These are phyloP conservation scores for Thoreauomyces humboldtii DNA, from an alignment of 192 early-diverging fungal species.

Conservation along the genomic window DNA sequence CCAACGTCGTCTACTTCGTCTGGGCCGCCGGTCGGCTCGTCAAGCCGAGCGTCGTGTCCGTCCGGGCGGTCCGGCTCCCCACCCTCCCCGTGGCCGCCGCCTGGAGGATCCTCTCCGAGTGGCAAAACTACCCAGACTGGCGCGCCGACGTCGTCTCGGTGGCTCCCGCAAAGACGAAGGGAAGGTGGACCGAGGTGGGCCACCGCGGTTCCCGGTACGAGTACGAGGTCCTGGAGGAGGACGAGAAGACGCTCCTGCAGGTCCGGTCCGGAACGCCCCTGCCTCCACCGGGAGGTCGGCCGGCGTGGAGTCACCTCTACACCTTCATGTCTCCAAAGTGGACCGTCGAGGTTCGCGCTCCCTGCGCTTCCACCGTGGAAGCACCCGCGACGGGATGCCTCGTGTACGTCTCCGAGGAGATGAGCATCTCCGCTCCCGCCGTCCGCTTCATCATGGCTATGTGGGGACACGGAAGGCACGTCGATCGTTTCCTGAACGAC, in stretches of 20 bases:
- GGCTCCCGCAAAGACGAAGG: not conserved
- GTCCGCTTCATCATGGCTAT: constrained; percentile 7
- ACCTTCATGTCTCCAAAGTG: constrained; percentile 1
- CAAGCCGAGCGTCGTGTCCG: constrained; percentile 9
- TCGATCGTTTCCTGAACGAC: not conserved
- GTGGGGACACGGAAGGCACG: constrained; percentile 1
- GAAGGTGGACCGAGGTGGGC: not conserved
- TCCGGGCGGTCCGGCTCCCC: constrained; percentile 2
- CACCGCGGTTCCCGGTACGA: not conserved
- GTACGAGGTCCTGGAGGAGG: not conserved
- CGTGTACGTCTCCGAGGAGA: constrained; percentile 18
- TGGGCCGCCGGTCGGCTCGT: constrained; percentile 16
- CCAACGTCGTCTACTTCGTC: not conserved
- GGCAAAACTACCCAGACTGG: constrained; percentile 4
- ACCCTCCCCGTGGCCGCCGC: not conserved
- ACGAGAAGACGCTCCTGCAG: not conserved
- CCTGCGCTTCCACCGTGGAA: not conserved
- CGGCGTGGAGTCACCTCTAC: not conserved
- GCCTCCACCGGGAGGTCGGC: not conserved
- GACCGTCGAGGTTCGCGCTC: constrained; percentile 19
- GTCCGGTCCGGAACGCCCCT: not conserved
- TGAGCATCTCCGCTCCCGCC: not conserved
- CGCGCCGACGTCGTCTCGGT: not conserved
- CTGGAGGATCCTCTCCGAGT: constrained; percentile 9
- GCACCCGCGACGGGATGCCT: constrained; percentile 5